Percentiles rank a stretch among this genome's conserved stretches.
These are phyloP conservation scores for Cryomyces minteri DNA, from an alignment of 495 filamentous ascomycete species.

Conservation along the genomic window DNA sequence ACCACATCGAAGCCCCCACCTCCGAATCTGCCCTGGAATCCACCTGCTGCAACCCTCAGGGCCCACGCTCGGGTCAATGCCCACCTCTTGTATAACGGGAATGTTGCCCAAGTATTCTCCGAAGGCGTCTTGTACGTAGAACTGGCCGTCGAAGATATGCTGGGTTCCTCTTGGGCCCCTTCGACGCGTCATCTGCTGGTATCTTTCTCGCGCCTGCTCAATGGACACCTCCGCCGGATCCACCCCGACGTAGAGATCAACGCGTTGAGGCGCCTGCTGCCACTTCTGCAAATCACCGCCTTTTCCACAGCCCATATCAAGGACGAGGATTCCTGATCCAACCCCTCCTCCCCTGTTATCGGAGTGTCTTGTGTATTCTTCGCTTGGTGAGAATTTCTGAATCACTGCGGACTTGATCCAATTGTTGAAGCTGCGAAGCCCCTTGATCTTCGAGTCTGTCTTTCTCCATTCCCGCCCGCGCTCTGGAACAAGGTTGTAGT, in stretches of 20 bases:
- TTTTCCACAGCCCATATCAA: slow-evolving; percentile 94
- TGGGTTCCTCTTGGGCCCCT: slow-evolving; percentile 32
- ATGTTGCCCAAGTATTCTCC: slow-evolving; percentile 61
- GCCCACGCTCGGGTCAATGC: slow-evolving; percentile 51
- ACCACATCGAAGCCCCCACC: slow-evolving; percentile 88
- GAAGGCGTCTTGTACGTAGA: slow-evolving; percentile 79
- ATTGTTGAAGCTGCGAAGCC: slow-evolving; percentile 87
- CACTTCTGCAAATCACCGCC: slow-evolving; percentile 92
- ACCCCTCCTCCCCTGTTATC: slow-evolving; percentile 28
- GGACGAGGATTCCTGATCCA: slow-evolving; percentile 41
- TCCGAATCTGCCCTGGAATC: slow-evolving; percentile 37
- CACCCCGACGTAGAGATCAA: slow-evolving; percentile 79
- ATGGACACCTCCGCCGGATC: slow-evolving; percentile 87
- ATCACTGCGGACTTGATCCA: slow-evolving; percentile 96
- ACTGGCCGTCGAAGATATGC: slow-evolving; percentile 61
- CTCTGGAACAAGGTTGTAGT: slow-evolving; percentile 92
- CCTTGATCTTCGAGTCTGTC: slow-evolving; percentile 85
- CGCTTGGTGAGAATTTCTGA: slow-evolving; percentile 83
- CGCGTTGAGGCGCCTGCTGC: slow-evolving; percentile 69
- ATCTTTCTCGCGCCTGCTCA: slow-evolving; percentile 72
- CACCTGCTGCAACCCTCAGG: slow-evolving; percentile 27
- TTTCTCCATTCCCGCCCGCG: slow-evolving; percentile 87
- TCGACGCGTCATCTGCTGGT: slow-evolving; percentile 42
- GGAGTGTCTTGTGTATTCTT: slow-evolving; percentile 36
- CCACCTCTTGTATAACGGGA: slow-evolving; percentile 60